Conservation (phyloP, 83 land plant genomes). For the Larix sibirica region DNA sequence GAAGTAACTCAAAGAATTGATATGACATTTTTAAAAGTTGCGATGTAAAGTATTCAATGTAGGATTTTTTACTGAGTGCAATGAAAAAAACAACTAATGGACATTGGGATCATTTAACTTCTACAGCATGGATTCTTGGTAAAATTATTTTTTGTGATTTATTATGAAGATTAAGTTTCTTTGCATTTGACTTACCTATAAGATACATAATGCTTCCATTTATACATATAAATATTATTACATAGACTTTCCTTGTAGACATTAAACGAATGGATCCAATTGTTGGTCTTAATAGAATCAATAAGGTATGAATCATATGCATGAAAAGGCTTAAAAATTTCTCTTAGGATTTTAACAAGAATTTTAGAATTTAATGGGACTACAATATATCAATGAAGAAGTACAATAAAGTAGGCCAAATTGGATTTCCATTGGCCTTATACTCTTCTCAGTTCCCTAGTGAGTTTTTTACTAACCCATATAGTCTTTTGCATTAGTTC, state of each 20-base stretch:
- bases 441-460: no score
- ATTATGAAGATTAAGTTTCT: conserved; percentile 1
- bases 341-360: no score
- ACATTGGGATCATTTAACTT: conserved; percentile 96
- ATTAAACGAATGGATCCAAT: conserved; percentile 94
- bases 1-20: neutral
- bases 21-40: neutral
- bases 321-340: no score
- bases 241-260: conserved; percentile 90
- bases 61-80: conserved; percentile 68
- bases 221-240: neutral
- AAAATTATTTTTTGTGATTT: neutral
- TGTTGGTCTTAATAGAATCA: conserved; percentile 84
- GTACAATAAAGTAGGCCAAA: no score
- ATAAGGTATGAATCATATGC: conserved; percentile 52
- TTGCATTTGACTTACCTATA: conserved; percentile 10
- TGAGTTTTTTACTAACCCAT: no score
- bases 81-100: conserved; percentile 95
- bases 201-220: conserved; percentile 1
- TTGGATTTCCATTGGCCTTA: no score
- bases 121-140: conserved; percentile 99
- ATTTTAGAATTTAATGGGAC: no score
- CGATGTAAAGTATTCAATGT: neutral
- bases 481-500: no score
- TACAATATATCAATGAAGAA: no score